Percentiles rank a stretch among this genome's conserved stretches.
Evolutionary conservation across 768 basidiomycete species (phyloP).

Genomic region (Tulasnella sp.): DNA sequence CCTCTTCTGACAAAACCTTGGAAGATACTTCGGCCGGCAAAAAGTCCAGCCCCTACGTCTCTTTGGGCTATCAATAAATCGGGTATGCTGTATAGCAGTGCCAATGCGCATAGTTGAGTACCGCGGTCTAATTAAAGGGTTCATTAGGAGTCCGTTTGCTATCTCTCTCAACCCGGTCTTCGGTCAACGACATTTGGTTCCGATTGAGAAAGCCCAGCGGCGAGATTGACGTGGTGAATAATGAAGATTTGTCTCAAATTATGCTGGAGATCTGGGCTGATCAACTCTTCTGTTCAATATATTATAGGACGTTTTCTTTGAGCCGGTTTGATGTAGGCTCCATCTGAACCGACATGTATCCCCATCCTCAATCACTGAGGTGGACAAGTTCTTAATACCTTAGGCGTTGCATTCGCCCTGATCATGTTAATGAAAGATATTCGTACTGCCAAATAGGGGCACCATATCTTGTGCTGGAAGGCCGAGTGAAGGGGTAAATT

Average conservation of each 20-base stretch:
- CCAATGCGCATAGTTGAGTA: too few species aligned
- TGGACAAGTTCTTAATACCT: not conserved
- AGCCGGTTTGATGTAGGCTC: not conserved
- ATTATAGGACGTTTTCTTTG: not conserved
- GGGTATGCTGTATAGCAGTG: not conserved
- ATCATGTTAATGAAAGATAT: conserved; percentile 82
- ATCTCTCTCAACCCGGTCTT: too few species aligned
- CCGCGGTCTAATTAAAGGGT: too few species aligned
- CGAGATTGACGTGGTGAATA: too few species aligned
- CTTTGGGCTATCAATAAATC: not conserved
- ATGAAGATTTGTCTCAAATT: too few species aligned
- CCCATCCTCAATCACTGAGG: not conserved
- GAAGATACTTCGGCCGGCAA: not conserved
- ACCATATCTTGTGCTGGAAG: conserved; percentile 79
- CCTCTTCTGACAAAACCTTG: not conserved
- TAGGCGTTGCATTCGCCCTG: conserved; percentile 43
- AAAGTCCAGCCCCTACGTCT: not conserved
- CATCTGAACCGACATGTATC: not conserved
- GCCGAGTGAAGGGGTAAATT: conserved; percentile 50
- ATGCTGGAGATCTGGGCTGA: too few species aligned
- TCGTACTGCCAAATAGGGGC: conserved; percentile 82
- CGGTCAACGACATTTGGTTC: too few species aligned
- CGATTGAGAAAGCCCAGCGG: too few species aligned
- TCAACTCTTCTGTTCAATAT: too few species aligned
- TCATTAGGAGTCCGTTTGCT: too few species aligned